Evolutionary conservation across 768 basidiomycete genomes (phyloP), one percentile per base, ranked within the genome.

Genomic region (Chlorophyllum brunneum): DNA sequence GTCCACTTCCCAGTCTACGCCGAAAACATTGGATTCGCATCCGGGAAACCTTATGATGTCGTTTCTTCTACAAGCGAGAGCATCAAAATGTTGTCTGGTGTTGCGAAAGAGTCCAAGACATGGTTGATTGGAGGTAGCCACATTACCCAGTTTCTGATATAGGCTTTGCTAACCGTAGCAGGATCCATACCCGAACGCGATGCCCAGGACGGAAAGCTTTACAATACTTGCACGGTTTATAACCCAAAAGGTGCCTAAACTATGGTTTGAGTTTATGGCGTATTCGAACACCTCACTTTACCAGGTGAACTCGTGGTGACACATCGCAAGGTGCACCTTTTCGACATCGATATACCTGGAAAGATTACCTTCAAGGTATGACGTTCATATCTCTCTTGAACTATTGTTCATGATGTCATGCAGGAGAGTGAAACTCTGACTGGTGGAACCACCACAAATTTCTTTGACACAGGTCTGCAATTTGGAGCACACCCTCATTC

Each of bases 321-420:
- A 30, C 93, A 98, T 69, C 85, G 95, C 48, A 99, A 99, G 68
- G 80, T 98, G 1, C 97, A 99, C 64, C 74, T 99, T 5, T 99
- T 98, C 68, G 95, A 99, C 65, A 98, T 98, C 55, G 93, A 98
- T 63, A 95, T 99, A 44, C 88, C 89, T 0, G 92, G 92, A n/a
- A 86, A 91, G 65, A 93, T 95, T 64, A 90, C 68, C 16, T 95
- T 95, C 78, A 92, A 91, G 75, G 92, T 84, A 31, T 51, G 58
- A 24, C 22, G 11, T 46, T 18, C 7, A 5, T 39, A 10, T 18
- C 16, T 22, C 8, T 36, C n/a, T 10, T 24, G 31, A 24, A 24
- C 22, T 45, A 27, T 33, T 16, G 55, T 18, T 48, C 49, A 47
- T 58, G 36, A 38, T 46, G 30, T 11, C 10, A 20, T 38, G 29